Evolutionary conservation across 2,329 filamentous ascomycete genomes (phyloP).

Genomic region (Talaromyces sp.): DNA sequence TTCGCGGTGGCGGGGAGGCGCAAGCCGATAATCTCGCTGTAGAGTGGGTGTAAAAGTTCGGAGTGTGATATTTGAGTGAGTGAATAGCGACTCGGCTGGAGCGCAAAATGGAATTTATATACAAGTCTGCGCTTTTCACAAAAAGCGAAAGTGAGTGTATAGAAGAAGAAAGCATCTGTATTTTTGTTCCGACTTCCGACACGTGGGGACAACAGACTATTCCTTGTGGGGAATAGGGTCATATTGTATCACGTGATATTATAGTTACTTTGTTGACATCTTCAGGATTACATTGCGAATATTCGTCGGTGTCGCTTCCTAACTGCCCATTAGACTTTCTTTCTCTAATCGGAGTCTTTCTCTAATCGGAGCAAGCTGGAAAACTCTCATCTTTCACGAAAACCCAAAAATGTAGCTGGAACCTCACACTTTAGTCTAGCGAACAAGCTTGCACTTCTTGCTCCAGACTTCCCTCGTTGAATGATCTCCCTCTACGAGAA

Average conservation of each 20-base stretch:
- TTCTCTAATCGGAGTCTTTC: neutral
- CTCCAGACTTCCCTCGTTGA: neutral
- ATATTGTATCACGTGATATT: neutral
- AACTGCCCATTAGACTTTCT: neutral
- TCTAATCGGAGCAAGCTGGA: neutral
- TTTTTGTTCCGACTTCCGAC: neutral
- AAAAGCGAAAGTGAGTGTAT: neutral
- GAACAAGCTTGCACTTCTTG: neutral
- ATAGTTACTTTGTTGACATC: neutral
- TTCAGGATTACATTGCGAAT: neutral
- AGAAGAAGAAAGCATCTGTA: neutral
- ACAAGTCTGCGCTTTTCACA: neutral
- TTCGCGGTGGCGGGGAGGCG: conserved; percentile 1
- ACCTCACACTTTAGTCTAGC: neutral
- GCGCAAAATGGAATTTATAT: neutral
- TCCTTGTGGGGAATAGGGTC: neutral
- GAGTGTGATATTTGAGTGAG: neutral
- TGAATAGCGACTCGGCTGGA: neutral
- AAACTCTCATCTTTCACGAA: neutral
- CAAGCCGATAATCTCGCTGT: neutral
- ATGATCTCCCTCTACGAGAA: neutral
- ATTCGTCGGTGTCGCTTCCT: neutral
- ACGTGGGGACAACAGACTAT: neutral
- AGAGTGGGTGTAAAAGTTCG: neutral
- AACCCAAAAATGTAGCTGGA: neutral